Base-by-base conservation (phyloP, 176 grass and related monocot genomes). In the Eleusine indica region DNA sequence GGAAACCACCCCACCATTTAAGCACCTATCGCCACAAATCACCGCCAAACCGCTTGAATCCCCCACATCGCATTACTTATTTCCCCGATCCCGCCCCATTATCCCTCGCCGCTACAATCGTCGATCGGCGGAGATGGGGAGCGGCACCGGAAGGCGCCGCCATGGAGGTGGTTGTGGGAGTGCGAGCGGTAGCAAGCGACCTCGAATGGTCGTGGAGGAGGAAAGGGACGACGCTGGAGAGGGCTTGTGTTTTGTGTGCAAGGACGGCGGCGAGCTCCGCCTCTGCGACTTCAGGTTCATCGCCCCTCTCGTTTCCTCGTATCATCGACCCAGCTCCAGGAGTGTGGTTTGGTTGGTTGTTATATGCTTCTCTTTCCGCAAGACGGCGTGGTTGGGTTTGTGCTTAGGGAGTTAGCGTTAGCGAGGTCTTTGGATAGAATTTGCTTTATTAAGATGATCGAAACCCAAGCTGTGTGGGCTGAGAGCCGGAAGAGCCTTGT, bases 251-350 rank as follows among this genome's bases (percentile, higher is more conserved):
- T 89, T 86, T 72, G 46, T 3, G 53, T 86, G 88, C 78, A 89
- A 89, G 83, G 88, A 89, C 83, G 88, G 88, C 72, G 88, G 88
- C 29, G 44, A 29, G 1, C 88, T 89, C 56, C 88, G 65, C 56
- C 9, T 81, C 78, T 89, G 88, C 78, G 88, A 89, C 37, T 77
- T 56, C 83, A 85, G 87, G 87, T 89, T 85, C 62, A 40, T 5
- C 56, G 14, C 14, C 2, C 14, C 51, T 17, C 49, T 46, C 44
- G 44, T 46, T 1, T 46, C 44, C 1, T 46, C 44, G 7, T 46
- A 46, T 46, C 6, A 46, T 46, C 44, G 44, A 46, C 44, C 44
- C 44, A 39, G 66, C 10, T 13, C 9, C 10, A 3, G n/a, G 3
- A 63, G 22, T 29, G 28, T 63, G 7, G 22, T 29, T 63, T 29